phyloP scores from a whole-genome alignment of 345 rosid genomes.

The Citropsis articulata region DNA sequence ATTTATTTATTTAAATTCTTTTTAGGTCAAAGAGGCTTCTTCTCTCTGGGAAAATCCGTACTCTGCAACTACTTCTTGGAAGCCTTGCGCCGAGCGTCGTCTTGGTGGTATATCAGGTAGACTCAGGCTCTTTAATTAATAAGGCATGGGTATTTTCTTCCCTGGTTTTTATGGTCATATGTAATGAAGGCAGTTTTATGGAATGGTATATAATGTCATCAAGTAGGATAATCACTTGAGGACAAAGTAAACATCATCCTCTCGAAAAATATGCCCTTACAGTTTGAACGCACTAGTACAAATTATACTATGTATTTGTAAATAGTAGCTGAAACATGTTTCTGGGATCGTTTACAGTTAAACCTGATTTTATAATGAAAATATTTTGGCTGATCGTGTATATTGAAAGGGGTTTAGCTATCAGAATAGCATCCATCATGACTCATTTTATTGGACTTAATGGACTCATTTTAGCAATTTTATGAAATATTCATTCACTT shows the following conservation, averaged over 20 bases:
- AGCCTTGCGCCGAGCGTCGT: conserved; percentile 97
- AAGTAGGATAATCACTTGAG: not conserved
- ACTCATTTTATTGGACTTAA: not conserved
- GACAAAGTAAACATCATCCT: not conserved
- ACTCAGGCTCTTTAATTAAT: not conserved
- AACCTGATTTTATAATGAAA: not conserved
- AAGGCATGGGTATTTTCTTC: not conserved
- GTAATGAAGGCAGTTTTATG: not conserved
- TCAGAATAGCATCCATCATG: not conserved
- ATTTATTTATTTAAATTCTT: not conserved
- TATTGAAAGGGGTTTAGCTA: not conserved
- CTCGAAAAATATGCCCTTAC: not conserved
- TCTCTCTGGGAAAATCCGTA: conserved; percentile 97
- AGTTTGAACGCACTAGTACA: not conserved
- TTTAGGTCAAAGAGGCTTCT: conserved; percentile 84
- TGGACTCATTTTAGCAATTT: not conserved
- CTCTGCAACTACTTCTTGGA: conserved; percentile 98
- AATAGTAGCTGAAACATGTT: not conserved
- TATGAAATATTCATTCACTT: conserved; percentile 5
- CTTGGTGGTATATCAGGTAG: conserved; percentile 76
- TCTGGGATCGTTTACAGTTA: not conserved
- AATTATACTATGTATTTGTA: not conserved
- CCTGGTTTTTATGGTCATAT: not conserved
- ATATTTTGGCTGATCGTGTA: not conserved
- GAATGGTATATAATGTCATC: not conserved